These are phyloP conservation scores for Diplodia mutila DNA, from an alignment of 2,329 filamentous ascomycete species.

Conservation along the genomic window DNA sequence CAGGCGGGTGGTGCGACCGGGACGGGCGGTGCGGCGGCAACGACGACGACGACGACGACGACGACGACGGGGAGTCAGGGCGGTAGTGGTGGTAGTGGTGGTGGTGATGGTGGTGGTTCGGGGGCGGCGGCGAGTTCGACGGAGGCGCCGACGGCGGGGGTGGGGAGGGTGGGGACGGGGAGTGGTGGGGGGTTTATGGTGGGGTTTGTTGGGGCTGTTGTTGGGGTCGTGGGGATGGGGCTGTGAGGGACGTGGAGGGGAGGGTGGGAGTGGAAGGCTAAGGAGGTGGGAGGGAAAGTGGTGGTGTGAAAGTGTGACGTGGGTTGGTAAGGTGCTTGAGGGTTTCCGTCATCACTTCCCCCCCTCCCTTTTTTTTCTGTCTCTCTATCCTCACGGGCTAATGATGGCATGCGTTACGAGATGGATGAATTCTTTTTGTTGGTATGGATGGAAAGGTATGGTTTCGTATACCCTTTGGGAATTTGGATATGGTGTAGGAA, in stretches of 20 bases:
- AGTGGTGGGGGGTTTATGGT: not conserved
- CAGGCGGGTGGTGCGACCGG: too few species aligned
- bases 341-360: not conserved
- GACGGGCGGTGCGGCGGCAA: too few species aligned
- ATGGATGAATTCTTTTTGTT: not conserved
- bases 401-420: not conserved
- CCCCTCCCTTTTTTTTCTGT: not conserved
- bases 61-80: not conserved
- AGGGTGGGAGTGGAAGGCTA: not conserved
- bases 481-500: not conserved
- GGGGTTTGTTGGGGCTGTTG: not conserved
- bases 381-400: not conserved
- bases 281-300: not conserved
- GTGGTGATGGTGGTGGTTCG: too few species aligned
- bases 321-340: not conserved
- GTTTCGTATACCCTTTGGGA: slow-evolving; percentile 2
- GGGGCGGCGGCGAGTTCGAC: not conserved
- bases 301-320: not conserved
- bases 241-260: not conserved
- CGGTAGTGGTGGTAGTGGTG: not conserved
- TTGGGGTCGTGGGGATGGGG: not conserved
- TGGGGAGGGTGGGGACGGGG: not conserved
- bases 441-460: not conserved
- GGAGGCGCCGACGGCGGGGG: slow-evolving; percentile 8
- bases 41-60: not conserved